Base-by-base conservation (phyloP, 2,329 filamentous ascomycete species). In the Neoarthrinium moseri region DNA sequence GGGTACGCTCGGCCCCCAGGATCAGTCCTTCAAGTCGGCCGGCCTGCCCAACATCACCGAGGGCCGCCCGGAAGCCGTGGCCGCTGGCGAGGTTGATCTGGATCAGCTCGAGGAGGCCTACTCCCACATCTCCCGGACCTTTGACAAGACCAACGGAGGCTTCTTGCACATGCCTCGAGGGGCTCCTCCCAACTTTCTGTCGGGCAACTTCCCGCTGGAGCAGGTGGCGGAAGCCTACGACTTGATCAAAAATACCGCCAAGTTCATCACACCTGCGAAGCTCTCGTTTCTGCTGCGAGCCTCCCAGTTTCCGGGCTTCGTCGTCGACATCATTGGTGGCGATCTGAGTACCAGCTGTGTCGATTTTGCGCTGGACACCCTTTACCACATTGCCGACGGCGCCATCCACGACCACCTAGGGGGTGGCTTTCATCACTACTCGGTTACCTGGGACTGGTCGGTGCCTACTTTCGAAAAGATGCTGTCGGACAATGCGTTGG, bases 401-500 rank as follows among this genome's bases (percentile, higher is more conserved):
- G 77, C 74, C 4, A 56, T 83, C 50, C 68, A 74, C 43, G 80
- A 83, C 48, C 80, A 83, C 46, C 61, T 83, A 7, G 76, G 77
- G 2, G 72, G 70, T 6, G 80, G 80, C 4, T 82, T 83, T 54
- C 70, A 75, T 27, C 81, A 92, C 42, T 96, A 95, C 63, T 95
- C 90, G 12, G 87, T 95, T 6, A 97, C 92, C 0, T 74, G 83
- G 12, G 89, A 97, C 67, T 99, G 94, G 94, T 89, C 87, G 51
- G 73, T 97, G 37, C 94, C 94, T 10, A 91, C 96, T 64, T 99
- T 97, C 57, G 94, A 99, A 71, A 97, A 97, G 72, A 91, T 97
- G 79, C 80, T 96, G 8, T 91, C 90, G 45, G 94, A 97, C 61
- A 95, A 99, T 59, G 86, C 89, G 0, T 86, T 96, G 55, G 76